Conservation (phyloP, 108 stramenopile species). For the Cyclotella choctawhatcheeana region DNA sequence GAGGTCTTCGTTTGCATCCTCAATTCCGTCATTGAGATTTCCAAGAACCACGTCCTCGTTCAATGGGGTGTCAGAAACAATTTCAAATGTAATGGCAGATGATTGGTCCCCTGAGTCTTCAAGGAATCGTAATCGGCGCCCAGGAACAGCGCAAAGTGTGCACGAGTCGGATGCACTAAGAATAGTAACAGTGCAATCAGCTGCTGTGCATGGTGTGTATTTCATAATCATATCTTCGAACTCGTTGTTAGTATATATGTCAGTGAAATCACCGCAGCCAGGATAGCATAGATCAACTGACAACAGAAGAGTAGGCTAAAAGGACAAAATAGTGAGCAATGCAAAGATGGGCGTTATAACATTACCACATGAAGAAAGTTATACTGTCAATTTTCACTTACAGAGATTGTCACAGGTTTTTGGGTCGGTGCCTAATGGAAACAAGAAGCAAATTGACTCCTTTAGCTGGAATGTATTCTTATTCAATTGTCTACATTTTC, state of each 20-base stretch:
- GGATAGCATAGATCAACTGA: slow-evolving; percentile 14
- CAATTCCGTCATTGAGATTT: slow-evolving; percentile 7
- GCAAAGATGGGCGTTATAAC: background rate
- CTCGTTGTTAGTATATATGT: slow-evolving; percentile 5
- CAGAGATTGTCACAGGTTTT: slow-evolving; percentile 2
- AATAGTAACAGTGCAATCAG: slow-evolving; percentile 4
- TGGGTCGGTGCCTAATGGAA: background rate
- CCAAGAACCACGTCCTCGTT: background rate
- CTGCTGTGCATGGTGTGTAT: background rate
- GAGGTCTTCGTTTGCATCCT: background rate
- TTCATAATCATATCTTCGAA: slow-evolving; percentile 16
- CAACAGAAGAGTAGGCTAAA: slow-evolving; percentile 4
- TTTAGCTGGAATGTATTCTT: background rate
- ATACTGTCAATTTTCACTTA: background rate
- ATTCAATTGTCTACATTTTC: background rate
- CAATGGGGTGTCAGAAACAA: background rate
- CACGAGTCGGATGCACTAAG: background rate
- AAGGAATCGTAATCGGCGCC: background rate
- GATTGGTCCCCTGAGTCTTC: background rate
- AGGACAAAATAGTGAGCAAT: background rate
- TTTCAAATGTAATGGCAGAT: slow-evolving; percentile 10
- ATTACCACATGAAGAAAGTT: background rate
- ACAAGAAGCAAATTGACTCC: background rate
- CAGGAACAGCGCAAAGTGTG: background rate
- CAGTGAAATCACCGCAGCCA: slow-evolving; percentile 6